Percentiles rank a stretch among this genome's conserved stretches.
These are phyloP conservation scores for Wickerhamiella brachini DNA, from an alignment of 805 yeast species.

Conservation along the genomic window DNA sequence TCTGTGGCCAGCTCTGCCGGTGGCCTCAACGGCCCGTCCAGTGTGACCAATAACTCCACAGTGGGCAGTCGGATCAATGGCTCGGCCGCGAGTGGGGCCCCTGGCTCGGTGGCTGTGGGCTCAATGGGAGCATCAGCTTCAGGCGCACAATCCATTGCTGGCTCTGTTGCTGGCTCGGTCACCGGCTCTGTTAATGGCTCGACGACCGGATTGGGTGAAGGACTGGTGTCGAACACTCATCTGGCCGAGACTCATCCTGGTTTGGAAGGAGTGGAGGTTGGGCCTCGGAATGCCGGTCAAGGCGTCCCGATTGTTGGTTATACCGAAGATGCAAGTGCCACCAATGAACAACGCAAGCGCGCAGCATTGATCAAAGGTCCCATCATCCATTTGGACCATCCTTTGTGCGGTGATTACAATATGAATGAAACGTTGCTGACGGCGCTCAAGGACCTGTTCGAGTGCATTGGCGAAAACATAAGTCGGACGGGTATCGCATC, in stretches of 20 bases:
- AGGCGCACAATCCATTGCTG: background rate
- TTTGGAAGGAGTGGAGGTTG: constrained; percentile 25
- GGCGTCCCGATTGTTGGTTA: constrained; percentile 34
- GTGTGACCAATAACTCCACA: background rate
- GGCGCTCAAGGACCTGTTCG: constrained; percentile 74
- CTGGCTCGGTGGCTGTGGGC: background rate
- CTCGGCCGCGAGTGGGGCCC: background rate
- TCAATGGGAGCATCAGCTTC: background rate
- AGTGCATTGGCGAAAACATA: constrained; percentile 59
- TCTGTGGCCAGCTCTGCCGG: background rate
- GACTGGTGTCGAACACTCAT: background rate
- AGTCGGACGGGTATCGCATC: constrained; percentile 72
- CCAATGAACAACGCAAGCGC: constrained; percentile 62
- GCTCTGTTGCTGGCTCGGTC: background rate
- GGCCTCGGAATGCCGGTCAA: constrained; percentile 30
- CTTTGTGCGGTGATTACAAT: constrained; percentile 38
- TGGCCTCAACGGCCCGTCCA: background rate
- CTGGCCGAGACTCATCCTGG: constrained; percentile 6
- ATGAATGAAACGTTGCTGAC: constrained; percentile 40
- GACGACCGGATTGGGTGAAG: background rate
- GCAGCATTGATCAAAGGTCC: constrained; percentile 74
- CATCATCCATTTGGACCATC: constrained; percentile 63
- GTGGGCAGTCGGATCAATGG: background rate
- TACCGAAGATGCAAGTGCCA: constrained; percentile 29
- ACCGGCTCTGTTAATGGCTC: background rate